Base-by-base conservation (phyloP, 306 rosid species). In the Trichosanthes truncata region DNA sequence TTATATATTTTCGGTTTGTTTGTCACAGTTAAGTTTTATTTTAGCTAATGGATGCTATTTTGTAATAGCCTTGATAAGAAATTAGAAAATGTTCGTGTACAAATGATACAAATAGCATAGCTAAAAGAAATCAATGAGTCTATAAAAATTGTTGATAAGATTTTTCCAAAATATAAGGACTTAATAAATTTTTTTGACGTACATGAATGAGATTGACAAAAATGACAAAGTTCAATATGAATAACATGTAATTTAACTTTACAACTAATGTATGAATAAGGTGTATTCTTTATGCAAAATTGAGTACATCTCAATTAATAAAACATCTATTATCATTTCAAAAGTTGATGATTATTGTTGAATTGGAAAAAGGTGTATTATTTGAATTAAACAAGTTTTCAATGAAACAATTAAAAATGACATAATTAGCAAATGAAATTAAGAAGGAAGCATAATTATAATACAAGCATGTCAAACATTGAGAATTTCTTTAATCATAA, bases 381-480 rank as follows among this genome's bases (percentile, higher is more conserved):
- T 20, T 53, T 53, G 5, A 52, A 52, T 53, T 56, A n/a, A 56
- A 21, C 62, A 56, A 56, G 14, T 6, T 23, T 21, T 0, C 6
- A 18, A 20, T 15, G 25, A 1, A 52, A 56, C 35, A 23, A 21
- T 11, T 59, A 25, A 23, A 23, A 15, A 59, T 51, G 20, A 13
- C 20, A 60, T 60, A 12, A 6, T 26, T 60, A 60, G 33, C 3
- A 11, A 60, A 60, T 29, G 31, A 5, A 60, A 1, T 25, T 25
- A 6, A 60, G 31, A 60, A 18, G 18, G 31, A 36, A 60, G 10
- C 41, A 62, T 6, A 12, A 62, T 13, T 5, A 62, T 29, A 61
- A 61, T 61, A 29, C 40, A 65, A 35, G 25, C 51, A 67, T 67
- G 74, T 67, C 74, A 69, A 68, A 65, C 76, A 69, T 43, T 10